phyloP scores from a whole-genome alignment of 2,329 filamentous ascomycete genomes.

The Ophiognomonia clavigignenti-juglandacearum region DNA sequence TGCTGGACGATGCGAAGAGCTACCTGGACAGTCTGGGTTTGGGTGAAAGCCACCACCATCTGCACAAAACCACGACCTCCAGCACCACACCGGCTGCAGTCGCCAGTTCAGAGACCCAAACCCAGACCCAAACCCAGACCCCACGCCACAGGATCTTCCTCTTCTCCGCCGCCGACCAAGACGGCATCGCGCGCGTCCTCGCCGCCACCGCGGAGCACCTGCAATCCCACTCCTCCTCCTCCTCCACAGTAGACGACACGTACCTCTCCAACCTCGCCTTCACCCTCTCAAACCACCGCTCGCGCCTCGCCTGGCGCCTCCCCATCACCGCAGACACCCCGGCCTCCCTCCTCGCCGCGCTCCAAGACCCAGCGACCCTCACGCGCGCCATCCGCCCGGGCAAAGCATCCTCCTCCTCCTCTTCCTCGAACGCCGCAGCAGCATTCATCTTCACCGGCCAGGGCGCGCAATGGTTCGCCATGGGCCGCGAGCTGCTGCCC shows the following conservation, averaged over 20 bases:
- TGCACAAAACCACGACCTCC: background rate
- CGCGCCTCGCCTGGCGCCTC: conserved; percentile 9
- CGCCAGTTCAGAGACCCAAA: no score
- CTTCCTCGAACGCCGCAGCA: conserved; percentile 27
- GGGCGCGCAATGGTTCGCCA: conserved; percentile 27
- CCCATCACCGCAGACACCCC: conserved; percentile 9
- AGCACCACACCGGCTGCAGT: background rate
- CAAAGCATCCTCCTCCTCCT: conserved; percentile 2
- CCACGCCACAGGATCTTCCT: conserved; percentile 10
- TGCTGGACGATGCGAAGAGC: conserved; percentile 26
- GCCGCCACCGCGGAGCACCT: conserved; percentile 5
- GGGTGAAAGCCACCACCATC: background rate
- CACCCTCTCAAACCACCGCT: conserved; percentile 11
- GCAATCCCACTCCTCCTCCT: background rate
- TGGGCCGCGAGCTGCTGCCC: conserved; percentile 22
- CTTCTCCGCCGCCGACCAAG: conserved; percentile 8
- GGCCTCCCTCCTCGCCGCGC: background rate
- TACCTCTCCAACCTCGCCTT: conserved; percentile 11
- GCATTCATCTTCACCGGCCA: no score
- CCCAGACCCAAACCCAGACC: no score
- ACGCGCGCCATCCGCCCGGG: conserved; percentile 5
- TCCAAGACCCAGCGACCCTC: conserved; percentile 4
- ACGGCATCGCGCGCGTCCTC: conserved; percentile 9
- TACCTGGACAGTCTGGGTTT: conserved; percentile 5
- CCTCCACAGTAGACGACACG: background rate